Conservation (phyloP, 1,139 yeast species). For the Diutina scorzettiae region DNA sequence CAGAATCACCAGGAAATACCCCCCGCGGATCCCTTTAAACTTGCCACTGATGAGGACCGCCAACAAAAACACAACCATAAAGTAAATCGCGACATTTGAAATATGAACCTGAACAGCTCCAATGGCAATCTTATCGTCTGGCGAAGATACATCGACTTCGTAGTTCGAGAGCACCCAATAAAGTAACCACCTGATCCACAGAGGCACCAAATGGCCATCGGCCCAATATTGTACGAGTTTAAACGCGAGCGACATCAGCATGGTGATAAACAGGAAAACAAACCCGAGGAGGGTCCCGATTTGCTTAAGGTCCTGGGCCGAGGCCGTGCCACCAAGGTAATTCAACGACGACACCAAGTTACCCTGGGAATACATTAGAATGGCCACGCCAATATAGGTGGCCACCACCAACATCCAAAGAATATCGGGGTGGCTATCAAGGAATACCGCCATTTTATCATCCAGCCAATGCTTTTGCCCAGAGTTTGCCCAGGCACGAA, state of each 20-base stretch:
- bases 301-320: conserved; percentile 11
- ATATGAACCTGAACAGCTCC: neutral
- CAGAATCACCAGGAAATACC: conserved; percentile 29
- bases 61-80: neutral
- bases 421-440: conserved; percentile 21
- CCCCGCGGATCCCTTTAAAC: conserved; percentile 14
- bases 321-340: neutral
- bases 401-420: conserved; percentile 40
- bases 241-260: conserved; percentile 36
- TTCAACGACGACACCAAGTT: neutral
- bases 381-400: conserved; percentile 23
- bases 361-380: conserved; percentile 20
- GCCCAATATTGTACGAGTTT: conserved; percentile 39
- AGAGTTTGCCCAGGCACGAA: conserved; percentile 82
- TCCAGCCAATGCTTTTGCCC: conserved; percentile 54
- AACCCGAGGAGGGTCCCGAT: conserved; percentile 23
- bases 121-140: neutral
- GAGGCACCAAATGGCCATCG: conserved; percentile 36
- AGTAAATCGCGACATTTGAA: neutral
- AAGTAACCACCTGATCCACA: conserved; percentile 19
- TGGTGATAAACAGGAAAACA: conserved; percentile 25
- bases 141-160: neutral
- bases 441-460: conserved; percentile 29
- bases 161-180: conserved; percentile 11
- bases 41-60: conserved; percentile 13